A percentile compares a stretch with the other conserved stretches of the same genome.
Conservation (phyloP, 2,329 filamentous ascomycete species). For the Colletotrichum lindemuthianum region DNA sequence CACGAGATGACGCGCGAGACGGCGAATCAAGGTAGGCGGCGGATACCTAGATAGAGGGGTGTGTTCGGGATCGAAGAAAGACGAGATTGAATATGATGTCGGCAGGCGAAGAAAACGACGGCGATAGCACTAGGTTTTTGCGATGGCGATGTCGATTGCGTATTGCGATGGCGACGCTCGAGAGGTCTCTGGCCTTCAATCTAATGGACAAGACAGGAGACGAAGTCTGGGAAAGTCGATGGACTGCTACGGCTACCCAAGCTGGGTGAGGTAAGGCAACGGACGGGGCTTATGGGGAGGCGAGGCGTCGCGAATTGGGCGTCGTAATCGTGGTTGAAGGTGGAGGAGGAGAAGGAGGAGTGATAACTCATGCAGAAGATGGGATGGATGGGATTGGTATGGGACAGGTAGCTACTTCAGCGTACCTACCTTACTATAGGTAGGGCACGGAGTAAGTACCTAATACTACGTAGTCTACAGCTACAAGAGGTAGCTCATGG, state of each 20-base stretch:
- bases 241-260: no score
- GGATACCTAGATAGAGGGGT: neutral
- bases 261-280: no score
- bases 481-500: no score
- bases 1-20: no score
- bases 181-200: neutral
- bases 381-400: neutral
- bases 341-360: neutral
- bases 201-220: no score
- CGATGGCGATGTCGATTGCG: neutral
- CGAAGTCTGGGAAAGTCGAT: no score
- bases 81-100: no score
- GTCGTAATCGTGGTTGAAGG: slow-evolving; percentile 15
- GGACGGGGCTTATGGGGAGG: neutral
- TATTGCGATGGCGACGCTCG: neutral
- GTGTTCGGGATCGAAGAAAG: no score
- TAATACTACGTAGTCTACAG: no score
- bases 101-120: neutral
- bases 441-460: no score
- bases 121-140: neutral
- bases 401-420: neutral
- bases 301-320: slow-evolving; percentile 22
- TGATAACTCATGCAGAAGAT: neutral
- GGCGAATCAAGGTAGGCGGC: neutral
- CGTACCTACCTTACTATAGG: no score